Base-by-base conservation (phyloP, 257 asterid species). In the Solanum ahanhuiri region DNA sequence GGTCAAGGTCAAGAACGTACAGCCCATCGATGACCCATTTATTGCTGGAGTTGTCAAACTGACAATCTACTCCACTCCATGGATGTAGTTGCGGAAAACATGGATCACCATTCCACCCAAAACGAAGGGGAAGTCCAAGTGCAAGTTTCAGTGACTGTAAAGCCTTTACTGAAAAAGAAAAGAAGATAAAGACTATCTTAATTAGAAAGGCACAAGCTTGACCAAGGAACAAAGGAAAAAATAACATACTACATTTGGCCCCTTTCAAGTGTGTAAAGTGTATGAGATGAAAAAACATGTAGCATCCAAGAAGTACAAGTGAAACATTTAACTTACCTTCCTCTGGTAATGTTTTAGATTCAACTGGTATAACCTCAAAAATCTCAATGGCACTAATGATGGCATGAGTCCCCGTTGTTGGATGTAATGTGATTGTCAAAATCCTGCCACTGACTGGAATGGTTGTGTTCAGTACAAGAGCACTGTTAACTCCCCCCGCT, bases 51-150 rank as follows among this genome's bases (percentile, higher is more conserved):
- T 84, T 93, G 89, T 97, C 92, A 66, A 94, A 94, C 88, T 85
- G 98, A 87, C 99, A 97, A 88, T 97, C 98, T 85, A 96, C 92
- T 88, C 99, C 99, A 88, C 93, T 95, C 99, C 98, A 97, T 12
- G 99, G 98, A 90, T 95, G 99, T 85, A 94, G 99, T 85, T 95
- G 98, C 37, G 99, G 99, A 86, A 93, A 97, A 89, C 99, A 97
- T 66, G 99, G 99, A 90, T 97, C 98, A 37, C 99, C 99, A 72
- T 97, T 97, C 99, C 99, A 97, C 88, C 99, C 99, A 48, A 97
- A 89, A 81, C 98, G 99, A 85, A 91, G 97, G 81, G 99, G 99
- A 92, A 97, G 99, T 83, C 96, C 98, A 23, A 95, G 98, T 60
- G 96, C 87, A 37, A 79, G 86, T 92, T 94, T 97, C 92, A 97